Evolutionary conservation across 2,329 filamentous ascomycete genomes (phyloP).

Genomic region (Teratosphaeria destructans): DNA sequence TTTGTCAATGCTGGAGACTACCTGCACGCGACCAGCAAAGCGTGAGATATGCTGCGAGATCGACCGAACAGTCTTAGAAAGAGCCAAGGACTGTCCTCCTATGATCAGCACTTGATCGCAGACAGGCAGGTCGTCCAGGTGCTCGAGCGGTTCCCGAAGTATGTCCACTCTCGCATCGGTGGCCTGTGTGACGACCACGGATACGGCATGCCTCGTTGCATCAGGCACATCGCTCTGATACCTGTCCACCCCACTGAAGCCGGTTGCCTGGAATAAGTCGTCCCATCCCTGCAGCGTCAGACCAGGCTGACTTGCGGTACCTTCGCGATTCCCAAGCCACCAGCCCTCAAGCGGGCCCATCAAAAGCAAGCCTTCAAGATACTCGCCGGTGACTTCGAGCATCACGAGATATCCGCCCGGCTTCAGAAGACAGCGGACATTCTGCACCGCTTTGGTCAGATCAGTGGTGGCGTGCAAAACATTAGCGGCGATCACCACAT

Average conservation of each 20-base stretch:
- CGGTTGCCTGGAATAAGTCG: background rate
- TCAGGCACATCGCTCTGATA: background rate
- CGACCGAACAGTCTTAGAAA: background rate
- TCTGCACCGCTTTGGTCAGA: slow-evolving; percentile 8
- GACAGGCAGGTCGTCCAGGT: background rate
- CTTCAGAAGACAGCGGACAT: slow-evolving; percentile 15
- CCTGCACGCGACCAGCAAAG: background rate
- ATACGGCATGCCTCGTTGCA: background rate
- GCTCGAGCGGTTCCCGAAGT: background rate
- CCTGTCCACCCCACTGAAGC: background rate
- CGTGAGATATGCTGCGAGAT: background rate
- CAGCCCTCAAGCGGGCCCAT: background rate
- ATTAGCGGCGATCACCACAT: slow-evolving; percentile 16
- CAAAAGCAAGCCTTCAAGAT: background rate
- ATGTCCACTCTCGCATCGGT: background rate
- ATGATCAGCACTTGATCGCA: background rate
- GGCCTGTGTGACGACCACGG: background rate
- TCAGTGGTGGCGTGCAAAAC: slow-evolving; percentile 15
- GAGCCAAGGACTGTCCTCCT: background rate
- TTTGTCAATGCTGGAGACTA: background rate
- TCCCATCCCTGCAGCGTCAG: background rate
- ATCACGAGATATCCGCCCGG: slow-evolving; percentile 8
- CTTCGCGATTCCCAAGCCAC: background rate
- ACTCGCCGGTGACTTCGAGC: background rate
- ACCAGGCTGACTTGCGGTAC: background rate